Evolutionary conservation across 73 alveolate species (phyloP).

Genomic region (Tetrahymena thermophila): DNA sequence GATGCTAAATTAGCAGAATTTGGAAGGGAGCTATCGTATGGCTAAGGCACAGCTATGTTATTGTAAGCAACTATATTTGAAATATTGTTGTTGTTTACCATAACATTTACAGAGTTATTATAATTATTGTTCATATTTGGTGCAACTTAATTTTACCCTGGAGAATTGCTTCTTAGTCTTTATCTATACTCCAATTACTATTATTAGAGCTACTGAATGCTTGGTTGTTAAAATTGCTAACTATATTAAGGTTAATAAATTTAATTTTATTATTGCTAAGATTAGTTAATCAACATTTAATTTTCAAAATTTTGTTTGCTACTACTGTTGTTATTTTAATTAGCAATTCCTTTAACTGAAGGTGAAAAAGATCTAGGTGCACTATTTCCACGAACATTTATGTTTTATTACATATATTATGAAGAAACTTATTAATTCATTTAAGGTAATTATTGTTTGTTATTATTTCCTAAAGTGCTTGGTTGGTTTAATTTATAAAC

Average conservation of each 20-base stretch:
- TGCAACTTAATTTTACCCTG: background rate
- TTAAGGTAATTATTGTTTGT: background rate
- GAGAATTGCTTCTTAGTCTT: background rate
- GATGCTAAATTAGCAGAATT: background rate
- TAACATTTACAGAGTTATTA: background rate
- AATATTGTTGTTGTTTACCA: background rate
- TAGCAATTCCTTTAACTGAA: background rate
- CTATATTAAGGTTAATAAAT: background rate
- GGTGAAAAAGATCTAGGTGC: background rate
- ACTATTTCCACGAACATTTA: background rate
- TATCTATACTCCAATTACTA: background rate
- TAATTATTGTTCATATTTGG: background rate
- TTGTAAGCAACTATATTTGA: background rate
- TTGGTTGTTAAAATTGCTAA: background rate
- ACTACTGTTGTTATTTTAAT: background rate
- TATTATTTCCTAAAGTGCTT: background rate
- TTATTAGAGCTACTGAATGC: background rate
- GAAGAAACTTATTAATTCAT: background rate
- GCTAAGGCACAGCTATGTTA: background rate
- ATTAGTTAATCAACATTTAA: background rate
- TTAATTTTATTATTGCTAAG: background rate
- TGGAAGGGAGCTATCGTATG: background rate
- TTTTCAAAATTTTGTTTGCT: background rate
- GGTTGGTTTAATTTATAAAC: background rate
- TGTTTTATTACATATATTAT: background rate